A percentile compares a stretch with the other conserved stretches of the same genome.
These are phyloP conservation scores for Streptanthus diversifolius DNA, from an alignment of 345 rosid species.

Conservation along the genomic window DNA sequence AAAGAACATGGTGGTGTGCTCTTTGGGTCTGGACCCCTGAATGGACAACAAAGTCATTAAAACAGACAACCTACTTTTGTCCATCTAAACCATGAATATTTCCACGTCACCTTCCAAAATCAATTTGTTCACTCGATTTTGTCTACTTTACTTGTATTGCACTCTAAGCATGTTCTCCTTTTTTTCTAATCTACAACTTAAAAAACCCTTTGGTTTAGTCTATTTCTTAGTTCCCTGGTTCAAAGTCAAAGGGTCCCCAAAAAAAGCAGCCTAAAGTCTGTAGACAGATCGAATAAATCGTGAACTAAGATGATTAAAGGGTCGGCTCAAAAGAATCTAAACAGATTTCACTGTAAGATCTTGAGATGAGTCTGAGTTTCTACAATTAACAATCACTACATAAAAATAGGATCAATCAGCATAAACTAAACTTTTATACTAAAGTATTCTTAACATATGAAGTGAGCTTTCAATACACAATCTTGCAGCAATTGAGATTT, in stretches of 20 bases:
- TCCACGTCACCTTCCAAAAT: slow-evolving; percentile 25
- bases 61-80: slow-evolving; percentile 32
- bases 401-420: not conserved
- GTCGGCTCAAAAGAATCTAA: slow-evolving; percentile 4
- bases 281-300: slow-evolving; percentile 19
- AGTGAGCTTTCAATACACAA: not conserved
- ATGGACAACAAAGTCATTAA: slow-evolving; percentile 30
- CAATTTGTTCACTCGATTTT: slow-evolving; percentile 5
- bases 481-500: not conserved
- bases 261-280: slow-evolving; percentile 15
- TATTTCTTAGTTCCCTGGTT: not conserved
- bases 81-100: slow-evolving; percentile 25
- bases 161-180: slow-evolving; percentile 53
- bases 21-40: slow-evolving; percentile 5
- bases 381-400: not conserved
- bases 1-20: slow-evolving; percentile 16
- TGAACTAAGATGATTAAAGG: slow-evolving; percentile 11
- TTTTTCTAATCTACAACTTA: slow-evolving; percentile 14
- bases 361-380: not conserved
- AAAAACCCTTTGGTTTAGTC: not conserved
- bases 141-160: slow-evolving; percentile 51
- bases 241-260: slow-evolving; percentile 26
- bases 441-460: not conserved
- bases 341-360: not conserved
- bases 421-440: not conserved